These are phyloP conservation scores for Xylariaceae sp. DNA, from an alignment of 2,329 filamentous ascomycete species.

Conservation along the genomic window DNA sequence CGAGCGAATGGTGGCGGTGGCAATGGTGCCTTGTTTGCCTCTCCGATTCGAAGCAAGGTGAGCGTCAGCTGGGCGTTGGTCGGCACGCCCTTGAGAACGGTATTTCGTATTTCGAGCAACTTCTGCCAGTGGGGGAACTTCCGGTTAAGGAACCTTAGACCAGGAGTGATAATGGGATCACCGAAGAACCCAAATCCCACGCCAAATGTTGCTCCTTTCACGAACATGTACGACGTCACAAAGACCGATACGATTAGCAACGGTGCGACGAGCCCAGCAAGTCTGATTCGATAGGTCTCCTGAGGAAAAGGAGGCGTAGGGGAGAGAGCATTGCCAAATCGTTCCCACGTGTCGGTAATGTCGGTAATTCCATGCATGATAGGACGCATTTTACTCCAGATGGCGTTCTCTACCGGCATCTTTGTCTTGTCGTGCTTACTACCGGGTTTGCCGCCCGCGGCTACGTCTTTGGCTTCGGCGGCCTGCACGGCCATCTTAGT, in stretches of 20 bases:
- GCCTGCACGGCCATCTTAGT: slow-evolving; percentile 48
- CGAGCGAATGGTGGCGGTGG: slow-evolving; percentile 60
- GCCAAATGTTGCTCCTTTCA: slow-evolving; percentile 71
- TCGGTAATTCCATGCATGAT: slow-evolving; percentile 67
- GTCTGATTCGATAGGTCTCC: slow-evolving; percentile 57
- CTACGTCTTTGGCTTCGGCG: slow-evolving; percentile 50
- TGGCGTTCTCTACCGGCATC: slow-evolving; percentile 75
- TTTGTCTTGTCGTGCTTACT: slow-evolving; percentile 76
- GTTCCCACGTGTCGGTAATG: slow-evolving; percentile 54
- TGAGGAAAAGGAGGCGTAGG: slow-evolving; percentile 68
- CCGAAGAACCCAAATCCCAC: slow-evolving; percentile 82
- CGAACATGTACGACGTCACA: slow-evolving; percentile 63
- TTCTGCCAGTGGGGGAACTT: slow-evolving; percentile 76
- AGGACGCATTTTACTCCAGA: slow-evolving; percentile 78
- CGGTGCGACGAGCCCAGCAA: slow-evolving; percentile 61
- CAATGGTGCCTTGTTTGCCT: slow-evolving; percentile 79
- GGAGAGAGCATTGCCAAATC: slow-evolving; percentile 58
- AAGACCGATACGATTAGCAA: slow-evolving; percentile 60
- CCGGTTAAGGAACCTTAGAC: slow-evolving; percentile 64
- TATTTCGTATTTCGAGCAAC: slow-evolving; percentile 75
- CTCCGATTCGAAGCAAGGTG: slow-evolving; percentile 81
- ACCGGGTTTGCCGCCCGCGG: slow-evolving; percentile 55
- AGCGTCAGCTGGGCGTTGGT: slow-evolving; percentile 86
- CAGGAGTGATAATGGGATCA: slow-evolving; percentile 72
- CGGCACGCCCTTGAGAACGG: slow-evolving; percentile 79